These are phyloP conservation scores for Calonectria pseudoreteaudii DNA, from an alignment of 2,329 filamentous ascomycete species.

Conservation along the genomic window DNA sequence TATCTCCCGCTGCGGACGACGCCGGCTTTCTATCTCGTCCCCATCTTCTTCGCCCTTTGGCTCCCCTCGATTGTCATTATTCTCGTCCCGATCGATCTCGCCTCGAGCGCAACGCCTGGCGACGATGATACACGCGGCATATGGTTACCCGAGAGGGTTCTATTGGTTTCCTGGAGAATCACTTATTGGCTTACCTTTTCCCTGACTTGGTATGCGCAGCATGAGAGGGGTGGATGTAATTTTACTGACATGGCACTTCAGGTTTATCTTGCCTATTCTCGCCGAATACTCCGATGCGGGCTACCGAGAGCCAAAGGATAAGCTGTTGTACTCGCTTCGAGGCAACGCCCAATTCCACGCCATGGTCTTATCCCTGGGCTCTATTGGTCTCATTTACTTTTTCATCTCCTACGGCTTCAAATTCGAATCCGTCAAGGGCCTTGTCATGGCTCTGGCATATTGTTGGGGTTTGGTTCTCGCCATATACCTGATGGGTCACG, in stretches of 20 bases:
- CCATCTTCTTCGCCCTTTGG: slow-evolving; percentile 95
- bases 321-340: slow-evolving; percentile 85
- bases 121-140: slow-evolving; percentile 81
- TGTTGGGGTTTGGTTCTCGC: slow-evolving; percentile 92
- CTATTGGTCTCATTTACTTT: slow-evolving; percentile 84
- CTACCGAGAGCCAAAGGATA: slow-evolving; percentile 85
- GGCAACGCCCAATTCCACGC: slow-evolving; percentile 91
- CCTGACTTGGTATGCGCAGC: slow-evolving; percentile 80
- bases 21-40: slow-evolving; percentile 88
- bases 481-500: slow-evolving; percentile 98
- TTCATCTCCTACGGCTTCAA: slow-evolving; percentile 82
- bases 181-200: slow-evolving; percentile 97
- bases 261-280: slow-evolving; percentile 90
- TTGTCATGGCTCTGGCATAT: slow-evolving; percentile 94
- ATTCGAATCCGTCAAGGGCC: slow-evolving; percentile 79
- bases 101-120: slow-evolving; percentile 81
- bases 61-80: slow-evolving; percentile 92
- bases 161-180: slow-evolving; percentile 93
- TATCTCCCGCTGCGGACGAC: slow-evolving; percentile 93
- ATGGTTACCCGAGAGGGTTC: slow-evolving; percentile 82
- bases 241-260: slow-evolving; percentile 50
- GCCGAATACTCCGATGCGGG: slow-evolving; percentile 96
- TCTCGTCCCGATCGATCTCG: slow-evolving; percentile 94
- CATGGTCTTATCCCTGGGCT: slow-evolving; percentile 77
- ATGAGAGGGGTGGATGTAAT: background rate